These are phyloP conservation scores for Monilinia fructigena DNA, from an alignment of 2,329 filamentous ascomycete species.

Conservation along the genomic window DNA sequence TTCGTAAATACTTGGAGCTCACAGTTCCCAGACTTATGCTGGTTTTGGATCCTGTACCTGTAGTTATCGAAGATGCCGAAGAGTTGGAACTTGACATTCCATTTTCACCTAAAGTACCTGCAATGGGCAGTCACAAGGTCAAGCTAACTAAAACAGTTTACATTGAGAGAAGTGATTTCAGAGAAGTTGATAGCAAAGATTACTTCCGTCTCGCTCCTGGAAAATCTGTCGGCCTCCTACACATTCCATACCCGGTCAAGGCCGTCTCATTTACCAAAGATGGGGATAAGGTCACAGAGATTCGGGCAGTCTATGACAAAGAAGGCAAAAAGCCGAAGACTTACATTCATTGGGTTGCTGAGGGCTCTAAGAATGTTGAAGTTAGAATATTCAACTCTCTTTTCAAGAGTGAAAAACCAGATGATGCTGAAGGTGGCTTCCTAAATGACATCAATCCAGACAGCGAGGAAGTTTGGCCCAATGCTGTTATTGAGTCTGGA, in stretches of 20 bases:
- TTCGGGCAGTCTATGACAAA: slow-evolving; percentile 67
- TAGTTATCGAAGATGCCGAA: slow-evolving; percentile 76
- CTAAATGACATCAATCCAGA: slow-evolving; percentile 80
- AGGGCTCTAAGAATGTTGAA: slow-evolving; percentile 66
- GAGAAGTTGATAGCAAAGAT: slow-evolving; percentile 67
- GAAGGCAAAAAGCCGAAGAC: slow-evolving; percentile 74
- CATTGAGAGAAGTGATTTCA: slow-evolving; percentile 79
- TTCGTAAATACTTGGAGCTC: slow-evolving; percentile 82
- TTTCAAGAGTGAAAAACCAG: slow-evolving; percentile 84
- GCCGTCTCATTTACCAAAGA: slow-evolving; percentile 69
- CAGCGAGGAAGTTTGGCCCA: slow-evolving; percentile 74
- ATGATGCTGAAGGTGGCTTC: slow-evolving; percentile 74
- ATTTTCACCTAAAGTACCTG: slow-evolving; percentile 78
- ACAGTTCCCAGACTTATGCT: slow-evolving; percentile 89
- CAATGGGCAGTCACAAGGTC: slow-evolving; percentile 59
- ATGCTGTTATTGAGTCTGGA: slow-evolving; percentile 79
- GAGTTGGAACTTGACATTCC: slow-evolving; percentile 70
- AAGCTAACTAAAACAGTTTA: slow-evolving; percentile 75
- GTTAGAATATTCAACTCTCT: slow-evolving; percentile 77
- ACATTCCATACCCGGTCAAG: slow-evolving; percentile 67
- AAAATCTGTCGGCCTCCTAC: slow-evolving; percentile 71
- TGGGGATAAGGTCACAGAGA: slow-evolving; percentile 59
- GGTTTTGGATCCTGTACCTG: slow-evolving; percentile 78
- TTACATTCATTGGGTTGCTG: slow-evolving; percentile 87
- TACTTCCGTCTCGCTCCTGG: slow-evolving; percentile 78